Base-by-base conservation (phyloP, 352 stramenopile genomes). In the Bremia lactucae region DNA sequence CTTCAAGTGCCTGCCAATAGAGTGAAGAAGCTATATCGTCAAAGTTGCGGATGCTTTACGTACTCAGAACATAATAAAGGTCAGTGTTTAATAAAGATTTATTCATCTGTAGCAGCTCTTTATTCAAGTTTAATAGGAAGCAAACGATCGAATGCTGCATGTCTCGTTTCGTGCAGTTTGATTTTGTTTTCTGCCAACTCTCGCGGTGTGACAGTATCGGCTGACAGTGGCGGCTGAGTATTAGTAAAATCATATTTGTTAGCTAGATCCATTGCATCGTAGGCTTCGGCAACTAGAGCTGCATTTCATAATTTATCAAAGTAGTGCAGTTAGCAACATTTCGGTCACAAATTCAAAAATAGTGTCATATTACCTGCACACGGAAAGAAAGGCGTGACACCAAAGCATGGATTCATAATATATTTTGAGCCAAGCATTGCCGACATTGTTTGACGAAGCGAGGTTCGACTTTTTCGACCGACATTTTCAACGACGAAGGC, bases 1-100 rank as follows among this genome's bases (percentile, higher is more conserved):
- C 52, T 70, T 69, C 52, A 88, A 85, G 61, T 92, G 79, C 52
- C 65, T 89, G 25, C 56, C 76, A 16, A 61, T 79, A 23, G 76
- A 86, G 37, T 68, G 46, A 56, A 20, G 26, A n/a, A n/a, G n/a
- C n/a, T n/a, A n/a, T 9, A 38, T 13, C 21, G 2, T 49, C 7
- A 46, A 44, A n/a, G n/a, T n/a, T n/a, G n/a, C 13, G 4, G 21
- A 42, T 28, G 15, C 14, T 18, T 26, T 46, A 6, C 13, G 11
- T 37, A 18, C 13, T n/a, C n/a, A n/a, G n/a, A n/a, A n/a, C n/a
- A n/a, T n/a, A n/a, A n/a, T n/a, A n/a, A n/a, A n/a, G n/a, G n/a
- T n/a, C n/a, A n/a, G n/a, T n/a, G n/a, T n/a, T n/a, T n/a, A n/a
- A n/a, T n/a, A n/a, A n/a, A n/a, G n/a, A n/a, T n/a, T n/a, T n/a